phyloP scores from a whole-genome alignment of 2,329 filamentous ascomycete species.

The Colletotrichum paranaense region DNA sequence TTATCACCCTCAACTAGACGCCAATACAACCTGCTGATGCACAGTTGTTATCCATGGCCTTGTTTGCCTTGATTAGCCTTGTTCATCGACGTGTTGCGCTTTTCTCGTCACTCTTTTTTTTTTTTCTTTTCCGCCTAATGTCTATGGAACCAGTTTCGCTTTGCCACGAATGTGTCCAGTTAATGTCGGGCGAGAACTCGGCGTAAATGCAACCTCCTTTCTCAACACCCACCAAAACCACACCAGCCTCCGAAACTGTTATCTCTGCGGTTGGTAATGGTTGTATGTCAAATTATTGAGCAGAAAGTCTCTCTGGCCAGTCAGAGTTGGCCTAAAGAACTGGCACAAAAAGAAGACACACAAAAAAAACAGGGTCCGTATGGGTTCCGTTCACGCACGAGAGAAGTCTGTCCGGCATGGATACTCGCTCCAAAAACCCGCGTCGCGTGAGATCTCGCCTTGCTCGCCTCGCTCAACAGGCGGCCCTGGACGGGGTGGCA shows the following conservation, averaged over 20 bases:
- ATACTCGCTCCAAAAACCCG: neutral
- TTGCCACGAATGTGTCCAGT: neutral
- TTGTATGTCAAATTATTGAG: constrained; percentile 20
- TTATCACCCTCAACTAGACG: neutral
- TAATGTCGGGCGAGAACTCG: constrained; percentile 15
- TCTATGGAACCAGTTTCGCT: constrained; percentile 4
- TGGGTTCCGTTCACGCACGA: neutral
- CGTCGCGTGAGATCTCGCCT: constrained; percentile 21
- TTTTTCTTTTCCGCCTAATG: neutral
- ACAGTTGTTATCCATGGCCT: neutral
- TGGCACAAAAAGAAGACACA: neutral
- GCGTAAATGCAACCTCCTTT: constrained; percentile 6
- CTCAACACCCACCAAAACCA: neutral
- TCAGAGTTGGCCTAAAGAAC: neutral
- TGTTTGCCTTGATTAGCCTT: neutral
- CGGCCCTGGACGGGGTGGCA: neutral
- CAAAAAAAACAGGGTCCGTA: neutral
- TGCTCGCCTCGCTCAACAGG: constrained; percentile 21
- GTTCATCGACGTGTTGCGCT: neutral
- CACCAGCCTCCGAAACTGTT: neutral
- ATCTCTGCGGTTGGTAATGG: constrained; percentile 23
- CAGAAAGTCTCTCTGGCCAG: neutral
- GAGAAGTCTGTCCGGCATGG: constrained; percentile 2
- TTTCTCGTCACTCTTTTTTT: neutral
- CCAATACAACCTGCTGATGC: neutral